Percentiles rank a stretch among this genome's conserved stretches.
Evolutionary conservation across 768 basidiomycete genomes (phyloP).

Genomic region (Pholiota conissans): DNA sequence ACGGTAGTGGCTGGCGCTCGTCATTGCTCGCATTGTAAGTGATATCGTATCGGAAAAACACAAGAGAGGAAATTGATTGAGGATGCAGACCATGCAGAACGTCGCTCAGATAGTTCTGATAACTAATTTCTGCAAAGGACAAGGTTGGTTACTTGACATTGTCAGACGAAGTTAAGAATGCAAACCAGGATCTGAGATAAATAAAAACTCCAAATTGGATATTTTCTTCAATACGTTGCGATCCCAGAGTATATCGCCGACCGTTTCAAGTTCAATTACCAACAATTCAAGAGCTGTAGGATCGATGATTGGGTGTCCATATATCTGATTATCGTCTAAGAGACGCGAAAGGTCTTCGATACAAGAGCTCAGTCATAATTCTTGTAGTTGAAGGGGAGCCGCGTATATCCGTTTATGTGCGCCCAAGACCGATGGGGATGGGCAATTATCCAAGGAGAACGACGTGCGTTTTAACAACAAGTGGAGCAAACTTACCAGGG

Average conservation of each 20-base stretch:
- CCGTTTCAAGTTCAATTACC: neutral
- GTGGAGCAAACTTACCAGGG: neutral
- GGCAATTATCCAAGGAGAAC: neutral
- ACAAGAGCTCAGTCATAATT: neutral
- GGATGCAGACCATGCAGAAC: neutral
- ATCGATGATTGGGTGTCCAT: neutral
- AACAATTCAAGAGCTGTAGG: neutral
- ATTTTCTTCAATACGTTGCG: neutral
- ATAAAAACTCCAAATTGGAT: neutral
- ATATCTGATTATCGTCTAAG: neutral
- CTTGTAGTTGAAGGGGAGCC: neutral
- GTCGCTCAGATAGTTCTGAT: neutral
- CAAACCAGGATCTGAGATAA: neutral
- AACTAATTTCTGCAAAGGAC: neutral
- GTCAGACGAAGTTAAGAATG: neutral
- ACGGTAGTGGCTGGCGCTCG: neutral
- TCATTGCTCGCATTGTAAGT: neutral
- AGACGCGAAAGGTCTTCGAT: neutral
- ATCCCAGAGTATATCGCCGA: neutral
- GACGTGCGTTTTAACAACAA: neutral
- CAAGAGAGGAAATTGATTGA: neutral
- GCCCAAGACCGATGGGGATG: neutral
- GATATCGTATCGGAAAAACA: neutral
- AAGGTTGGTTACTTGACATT: neutral
- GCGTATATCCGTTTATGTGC: neutral